phyloP scores from a whole-genome alignment of 169 alveolate genomes.

The Eimeria zaria region DNA sequence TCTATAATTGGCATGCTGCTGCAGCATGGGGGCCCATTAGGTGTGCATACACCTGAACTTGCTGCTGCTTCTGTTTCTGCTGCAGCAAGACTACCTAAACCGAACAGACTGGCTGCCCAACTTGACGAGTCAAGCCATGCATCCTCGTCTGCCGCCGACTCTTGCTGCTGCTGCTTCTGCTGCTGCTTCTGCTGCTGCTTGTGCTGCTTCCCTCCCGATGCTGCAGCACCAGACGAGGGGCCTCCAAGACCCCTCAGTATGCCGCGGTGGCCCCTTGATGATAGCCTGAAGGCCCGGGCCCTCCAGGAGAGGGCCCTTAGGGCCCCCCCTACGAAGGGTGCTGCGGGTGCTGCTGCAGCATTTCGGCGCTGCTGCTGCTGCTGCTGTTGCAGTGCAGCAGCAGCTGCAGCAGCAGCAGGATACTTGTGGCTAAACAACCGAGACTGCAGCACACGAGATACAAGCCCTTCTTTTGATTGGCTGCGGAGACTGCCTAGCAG shows the following conservation, averaged over 20 bases:
- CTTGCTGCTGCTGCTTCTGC: slow-evolving; percentile 35
- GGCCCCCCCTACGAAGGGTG: slow-evolving; percentile 43
- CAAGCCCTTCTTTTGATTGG: slow-evolving; percentile 3
- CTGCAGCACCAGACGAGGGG: slow-evolving; percentile 20
- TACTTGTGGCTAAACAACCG: background rate
- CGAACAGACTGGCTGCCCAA: slow-evolving; percentile 50
- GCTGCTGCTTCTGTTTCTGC: background rate
- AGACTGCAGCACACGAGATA: slow-evolving; percentile 50
- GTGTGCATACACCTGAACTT: slow-evolving; percentile 22
- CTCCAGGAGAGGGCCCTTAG: slow-evolving; percentile 46
- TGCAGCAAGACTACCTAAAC: slow-evolving; percentile 7
- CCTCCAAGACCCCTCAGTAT: slow-evolving; percentile 17
- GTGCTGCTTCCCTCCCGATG: background rate
- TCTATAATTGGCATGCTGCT: slow-evolving; percentile 53
- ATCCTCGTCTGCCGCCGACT: slow-evolving; percentile 13
- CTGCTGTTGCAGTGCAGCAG: slow-evolving; percentile 50
- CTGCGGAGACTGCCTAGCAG: slow-evolving; percentile 32
- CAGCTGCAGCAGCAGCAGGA: slow-evolving; percentile 34
- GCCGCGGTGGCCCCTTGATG: slow-evolving; percentile 39
- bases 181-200: slow-evolving; percentile 6
- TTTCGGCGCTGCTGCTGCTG: slow-evolving; percentile 4
- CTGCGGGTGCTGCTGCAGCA: slow-evolving; percentile 30
- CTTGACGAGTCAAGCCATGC: slow-evolving; percentile 35
- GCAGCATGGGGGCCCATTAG: background rate
- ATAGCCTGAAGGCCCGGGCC: slow-evolving; percentile 39